Evolutionary conservation across 352 stramenopile genomes (phyloP).

Genomic region (Globisporangium paroecandrum): DNA sequence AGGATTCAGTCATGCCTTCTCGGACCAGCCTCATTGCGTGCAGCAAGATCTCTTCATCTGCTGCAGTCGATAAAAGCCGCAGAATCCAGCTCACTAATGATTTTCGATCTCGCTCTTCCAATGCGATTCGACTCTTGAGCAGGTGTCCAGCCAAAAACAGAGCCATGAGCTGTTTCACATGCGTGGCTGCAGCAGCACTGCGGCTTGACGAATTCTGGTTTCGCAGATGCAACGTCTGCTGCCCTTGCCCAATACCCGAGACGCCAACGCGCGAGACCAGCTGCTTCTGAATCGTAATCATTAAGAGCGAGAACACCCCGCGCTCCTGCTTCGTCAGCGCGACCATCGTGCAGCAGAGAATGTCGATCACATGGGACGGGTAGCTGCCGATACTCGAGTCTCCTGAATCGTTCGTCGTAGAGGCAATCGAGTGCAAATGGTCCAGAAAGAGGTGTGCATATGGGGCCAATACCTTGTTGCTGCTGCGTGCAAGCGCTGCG

Average conservation of each 20-base stretch:
- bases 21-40: constrained; percentile 62
- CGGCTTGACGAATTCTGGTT: constrained; percentile 16
- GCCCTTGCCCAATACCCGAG: constrained; percentile 11
- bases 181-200: constrained; percentile 19
- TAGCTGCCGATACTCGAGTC: constrained; percentile 31
- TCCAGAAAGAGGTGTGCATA: constrained; percentile 78
- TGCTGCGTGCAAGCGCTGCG: constrained; percentile 34
- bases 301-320: constrained; percentile 66
- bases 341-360: constrained; percentile 70
- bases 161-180: constrained; percentile 77
- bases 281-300: constrained; percentile 87
- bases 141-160: constrained; percentile 71
- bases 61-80: constrained; percentile 56
- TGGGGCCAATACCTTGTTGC: constrained; percentile 38
- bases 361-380: constrained; percentile 54
- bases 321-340: constrained; percentile 58
- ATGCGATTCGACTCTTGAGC: constrained; percentile 45
- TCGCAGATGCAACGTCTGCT: constrained; percentile 25
- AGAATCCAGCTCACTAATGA: constrained; percentile 65
- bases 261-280: constrained; percentile 41
- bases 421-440: constrained; percentile 68
- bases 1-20: constrained; percentile 30
- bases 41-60: constrained; percentile 59
- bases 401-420: constrained; percentile 26
- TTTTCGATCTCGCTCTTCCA: constrained; percentile 56